phyloP scores from a whole-genome alignment of 495 filamentous ascomycete genomes.

The Trichoderma reesei region DNA sequence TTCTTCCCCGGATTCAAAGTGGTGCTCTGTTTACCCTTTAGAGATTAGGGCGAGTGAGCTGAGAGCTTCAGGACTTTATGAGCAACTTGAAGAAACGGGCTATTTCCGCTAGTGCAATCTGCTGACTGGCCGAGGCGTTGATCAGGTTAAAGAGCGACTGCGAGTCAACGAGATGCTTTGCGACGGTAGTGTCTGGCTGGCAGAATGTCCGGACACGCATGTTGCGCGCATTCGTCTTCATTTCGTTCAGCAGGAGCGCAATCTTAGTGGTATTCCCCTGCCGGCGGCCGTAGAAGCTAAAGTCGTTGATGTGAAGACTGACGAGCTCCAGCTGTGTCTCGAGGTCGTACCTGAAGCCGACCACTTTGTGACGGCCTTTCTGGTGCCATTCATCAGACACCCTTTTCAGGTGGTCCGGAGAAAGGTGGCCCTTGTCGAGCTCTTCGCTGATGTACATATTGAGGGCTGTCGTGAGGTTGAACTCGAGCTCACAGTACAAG shows the following conservation, averaged over 20 bases:
- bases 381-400: constrained; percentile 30
- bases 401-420: constrained; percentile 23
- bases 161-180: constrained; percentile 34
- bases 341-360: constrained; percentile 37
- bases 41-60: no score
- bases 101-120: constrained; percentile 28
- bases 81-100: constrained; percentile 28
- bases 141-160: constrained; percentile 30
- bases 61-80: constrained; percentile 16
- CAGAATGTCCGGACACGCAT: constrained; percentile 35
- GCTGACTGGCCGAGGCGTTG: constrained; percentile 21
- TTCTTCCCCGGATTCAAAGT: no score
- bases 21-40: no score
- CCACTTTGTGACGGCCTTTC: constrained; percentile 33
- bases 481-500: constrained; percentile 38
- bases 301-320: constrained; percentile 26
- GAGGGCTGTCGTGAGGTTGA: constrained; percentile 23
- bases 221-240: constrained; percentile 29
- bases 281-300: constrained; percentile 33
- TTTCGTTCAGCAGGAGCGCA: constrained; percentile 28
- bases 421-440: constrained; percentile 29
- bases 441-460: constrained; percentile 31
- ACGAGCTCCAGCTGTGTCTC: constrained; percentile 41
- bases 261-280: constrained; percentile 19
- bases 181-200: constrained; percentile 38